Evolutionary conservation across 805 yeast species (phyloP), one percentile per base, ranked within the genome.

Genomic region (Monosporozyma siamensis): DNA sequence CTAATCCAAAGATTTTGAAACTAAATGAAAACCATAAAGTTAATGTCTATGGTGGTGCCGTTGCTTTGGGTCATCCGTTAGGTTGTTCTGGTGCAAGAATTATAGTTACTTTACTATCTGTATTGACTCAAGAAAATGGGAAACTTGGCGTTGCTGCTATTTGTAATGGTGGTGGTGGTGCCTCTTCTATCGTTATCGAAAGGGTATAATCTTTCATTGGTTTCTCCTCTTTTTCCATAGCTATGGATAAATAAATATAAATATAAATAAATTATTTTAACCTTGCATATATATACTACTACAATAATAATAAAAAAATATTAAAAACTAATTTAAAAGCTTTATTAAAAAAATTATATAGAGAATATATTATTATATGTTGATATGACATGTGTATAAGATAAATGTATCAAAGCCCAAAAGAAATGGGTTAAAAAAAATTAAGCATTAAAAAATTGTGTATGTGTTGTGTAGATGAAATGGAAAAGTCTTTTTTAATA

Each of bases 81-180:
- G 97, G 97, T 45, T 81, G 90, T 61, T 84, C 95, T n/a, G 97
- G 97, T 66, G 94, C 95, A 38, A 77, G 97, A 73, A 76, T 92
- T 57, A 77, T 92, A 44, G 89, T 86, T 52, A 92, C 98, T 23
- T 74, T 92, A 65, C 57, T 79, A 45, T 76, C 87, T 39, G 88
- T 89, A 14, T 76, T 92, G 60, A 52, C 66, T 30, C 96, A 90
- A 70, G 97, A 92, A 72, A 67, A 67, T 43, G 94, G 90, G 54
- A 86, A 82, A 69, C 65, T 80, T 53, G 99, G 99, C 64, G 87
- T 79, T 52, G 97, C 96, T 56, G 96, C 87, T 64, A 82, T 92
- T 61, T 92, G 98, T 75, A 92, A 92, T 66, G 98, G 99, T 72
- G 99, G 99, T 59, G 99, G 99, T 64, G 99, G 98, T 63, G 97